phyloP scores from a whole-genome alignment of 2,329 filamentous ascomycete species.

The Epichloe amarillans region DNA sequence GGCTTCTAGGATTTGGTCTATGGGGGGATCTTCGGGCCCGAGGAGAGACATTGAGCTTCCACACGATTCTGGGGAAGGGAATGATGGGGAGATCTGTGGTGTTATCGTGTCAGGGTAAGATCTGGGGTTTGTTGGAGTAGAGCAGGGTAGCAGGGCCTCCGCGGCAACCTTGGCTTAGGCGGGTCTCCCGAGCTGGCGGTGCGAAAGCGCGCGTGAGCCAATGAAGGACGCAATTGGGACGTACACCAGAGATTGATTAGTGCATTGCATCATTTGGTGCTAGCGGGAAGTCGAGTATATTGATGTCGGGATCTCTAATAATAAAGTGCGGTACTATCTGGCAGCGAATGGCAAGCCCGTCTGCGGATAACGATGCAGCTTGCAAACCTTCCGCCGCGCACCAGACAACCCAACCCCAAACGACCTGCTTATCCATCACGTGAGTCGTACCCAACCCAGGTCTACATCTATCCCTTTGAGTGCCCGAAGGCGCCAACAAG shows the following conservation, averaged over 20 bases:
- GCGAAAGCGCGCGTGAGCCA: not conserved
- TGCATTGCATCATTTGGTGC: no score
- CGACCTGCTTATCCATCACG: constrained; percentile 11
- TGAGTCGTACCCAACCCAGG: constrained; percentile 28
- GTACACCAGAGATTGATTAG: not conserved
- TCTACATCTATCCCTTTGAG: no score
- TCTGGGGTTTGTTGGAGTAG: not conserved
- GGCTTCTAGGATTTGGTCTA: constrained; percentile 16
- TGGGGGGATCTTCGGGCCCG: constrained; percentile 1
- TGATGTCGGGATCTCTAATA: no score
- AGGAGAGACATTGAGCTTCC: not conserved
- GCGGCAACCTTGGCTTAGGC: constrained; percentile 7
- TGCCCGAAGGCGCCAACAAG: no score
- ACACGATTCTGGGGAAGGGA: not conserved
- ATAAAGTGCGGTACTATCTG: no score
- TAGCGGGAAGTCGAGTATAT: no score
- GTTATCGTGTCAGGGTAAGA: not conserved
- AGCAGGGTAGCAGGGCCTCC: not conserved
- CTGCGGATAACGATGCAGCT: not conserved
- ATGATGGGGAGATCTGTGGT: not conserved
- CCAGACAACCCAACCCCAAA: not conserved
- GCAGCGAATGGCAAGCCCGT: no score
- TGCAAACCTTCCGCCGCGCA: not conserved
- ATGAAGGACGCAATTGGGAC: not conserved
- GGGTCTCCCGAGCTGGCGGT: not conserved